A percentile compares a stretch with the other conserved stretches of the same genome.
These are phyloP conservation scores for Lentinula raphanica DNA, from an alignment of 768 basidiomycete species.

Conservation along the genomic window DNA sequence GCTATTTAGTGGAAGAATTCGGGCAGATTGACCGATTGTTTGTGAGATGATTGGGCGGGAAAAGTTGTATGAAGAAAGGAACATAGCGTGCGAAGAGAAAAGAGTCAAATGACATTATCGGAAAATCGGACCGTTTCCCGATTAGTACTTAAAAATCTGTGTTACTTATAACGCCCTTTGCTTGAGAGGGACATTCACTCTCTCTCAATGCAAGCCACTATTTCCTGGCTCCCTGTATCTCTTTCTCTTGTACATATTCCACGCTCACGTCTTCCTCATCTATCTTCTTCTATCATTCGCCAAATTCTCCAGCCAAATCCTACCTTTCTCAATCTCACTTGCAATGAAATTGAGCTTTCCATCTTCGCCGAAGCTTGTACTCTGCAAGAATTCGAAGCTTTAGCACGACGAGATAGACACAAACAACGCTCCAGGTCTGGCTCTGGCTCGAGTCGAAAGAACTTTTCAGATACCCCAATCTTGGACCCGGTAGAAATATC, in stretches of 20 bases:
- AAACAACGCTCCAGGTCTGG: constrained; percentile 37
- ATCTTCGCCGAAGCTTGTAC: constrained; percentile 60
- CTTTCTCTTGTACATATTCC: constrained; percentile 74
- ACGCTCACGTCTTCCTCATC: constrained; percentile 53
- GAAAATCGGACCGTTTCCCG: not conserved
- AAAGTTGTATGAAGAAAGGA: not conserved
- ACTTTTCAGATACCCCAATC: constrained; percentile 12
- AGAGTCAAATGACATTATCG: not conserved
- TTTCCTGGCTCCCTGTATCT: constrained; percentile 65
- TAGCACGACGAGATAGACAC: constrained; percentile 54
- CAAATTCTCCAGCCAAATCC: constrained; percentile 65
- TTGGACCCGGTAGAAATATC: constrained; percentile 63
- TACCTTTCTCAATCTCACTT: constrained; percentile 69
- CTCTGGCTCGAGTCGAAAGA: constrained; percentile 27
- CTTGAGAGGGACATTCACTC: not conserved
- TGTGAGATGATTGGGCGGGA: not conserved
- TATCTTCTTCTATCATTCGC: constrained; percentile 58
- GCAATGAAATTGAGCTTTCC: constrained; percentile 75
- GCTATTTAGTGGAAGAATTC: not conserved
- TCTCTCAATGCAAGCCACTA: constrained; percentile 35
- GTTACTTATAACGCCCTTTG: not conserved
- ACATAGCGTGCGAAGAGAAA: not conserved
- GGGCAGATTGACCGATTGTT: not conserved
- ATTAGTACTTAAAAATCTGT: not conserved
- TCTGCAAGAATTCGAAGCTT: constrained; percentile 54